Base-by-base conservation (phyloP, 176 grass and related monocot species). In the Oryza rufipogon region DNA sequence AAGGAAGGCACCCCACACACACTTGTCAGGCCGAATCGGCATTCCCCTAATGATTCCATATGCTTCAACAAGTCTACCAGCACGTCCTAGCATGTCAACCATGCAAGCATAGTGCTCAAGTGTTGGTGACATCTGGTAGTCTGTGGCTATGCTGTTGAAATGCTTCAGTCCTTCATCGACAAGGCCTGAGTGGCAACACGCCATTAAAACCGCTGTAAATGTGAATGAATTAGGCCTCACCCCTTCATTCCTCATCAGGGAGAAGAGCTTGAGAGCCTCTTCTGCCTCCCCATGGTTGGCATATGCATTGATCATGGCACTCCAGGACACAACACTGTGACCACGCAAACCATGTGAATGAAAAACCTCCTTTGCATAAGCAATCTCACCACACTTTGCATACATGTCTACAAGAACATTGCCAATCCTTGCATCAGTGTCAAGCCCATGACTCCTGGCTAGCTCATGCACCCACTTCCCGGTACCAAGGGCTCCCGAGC, bases 81-180 rank as follows among this genome's bases (percentile, higher is more conserved):
- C 76, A 16, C 95, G 91, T 1, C 92, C 95, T n/a, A 97, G 84
- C 86, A 95, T 83, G 80, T 90, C 82, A 13, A 95, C 91, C 58
- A 95, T 86, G 71, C 92, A 98, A 68, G 95, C 83, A 11, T 87
- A 98, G 65, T 98, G 91, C 83, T 92, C 92, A 41, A 95, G 73
- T 11, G 80, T 90, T 0, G 89, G 95, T 0, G 69, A 64, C 20
- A 91, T 82, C 16, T 58, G 78, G 65, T 88, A 87, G 12, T 90
- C 73, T 5, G 22, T 81, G 46, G 79, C 49, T 49, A 98, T 95
- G 87, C 89, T 90, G 48, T 95, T 82, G 49, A 98, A 93, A 87
- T 89, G 82, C 80, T 39, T 85, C 64, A 95, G 44, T 15, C 92
- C 95, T 83, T 98, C 88, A 2, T 91, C 83, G 0, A 98, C 77